These are phyloP conservation scores for Oryza punctata DNA, from an alignment of 176 grass and related monocot genomes.

Conservation along the genomic window DNA sequence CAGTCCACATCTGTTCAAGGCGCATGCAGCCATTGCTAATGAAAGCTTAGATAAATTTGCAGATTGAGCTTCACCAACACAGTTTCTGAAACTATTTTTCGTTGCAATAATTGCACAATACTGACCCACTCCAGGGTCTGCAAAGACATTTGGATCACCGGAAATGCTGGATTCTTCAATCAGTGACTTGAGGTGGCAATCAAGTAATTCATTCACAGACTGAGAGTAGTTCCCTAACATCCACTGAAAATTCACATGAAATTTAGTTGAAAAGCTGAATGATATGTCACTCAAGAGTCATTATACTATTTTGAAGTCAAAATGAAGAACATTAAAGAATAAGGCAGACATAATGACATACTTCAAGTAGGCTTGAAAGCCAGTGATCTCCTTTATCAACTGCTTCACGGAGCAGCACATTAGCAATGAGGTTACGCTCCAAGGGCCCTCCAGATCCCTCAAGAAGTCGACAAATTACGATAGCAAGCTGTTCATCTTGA, in stretches of 20 bases:
- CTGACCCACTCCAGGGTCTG: conserved; percentile 77
- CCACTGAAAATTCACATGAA: conserved; percentile 75
- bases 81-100: conserved; percentile 81
- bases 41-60: conserved; percentile 73
- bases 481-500: conserved; percentile 88
- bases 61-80: conserved; percentile 73
- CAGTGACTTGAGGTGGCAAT: conserved; percentile 38
- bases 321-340: conserved; percentile 21
- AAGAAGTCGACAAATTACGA: conserved; percentile 84
- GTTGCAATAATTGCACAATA: conserved; percentile 74
- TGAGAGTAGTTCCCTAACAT: conserved; percentile 78
- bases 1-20: conserved; percentile 80
- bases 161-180: conserved; percentile 40
- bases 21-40: conserved; percentile 55
- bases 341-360: conserved; percentile 50
- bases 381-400: conserved; percentile 82
- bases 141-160: conserved; percentile 44
- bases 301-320: conserved; percentile 30
- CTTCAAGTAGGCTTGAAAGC: conserved; percentile 93
- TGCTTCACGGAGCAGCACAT: conserved; percentile 72
- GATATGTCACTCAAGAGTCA: conserved; percentile 21
- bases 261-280: conserved; percentile 38
- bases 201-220: conserved; percentile 67
- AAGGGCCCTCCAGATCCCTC: conserved; percentile 76
- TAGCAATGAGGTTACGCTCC: conserved; percentile 79